Evolutionary conservation across 2,329 filamentous ascomycete species (phyloP), one percentile per base, ranked within the genome.

Genomic region (Thielaviopsis musarum): DNA sequence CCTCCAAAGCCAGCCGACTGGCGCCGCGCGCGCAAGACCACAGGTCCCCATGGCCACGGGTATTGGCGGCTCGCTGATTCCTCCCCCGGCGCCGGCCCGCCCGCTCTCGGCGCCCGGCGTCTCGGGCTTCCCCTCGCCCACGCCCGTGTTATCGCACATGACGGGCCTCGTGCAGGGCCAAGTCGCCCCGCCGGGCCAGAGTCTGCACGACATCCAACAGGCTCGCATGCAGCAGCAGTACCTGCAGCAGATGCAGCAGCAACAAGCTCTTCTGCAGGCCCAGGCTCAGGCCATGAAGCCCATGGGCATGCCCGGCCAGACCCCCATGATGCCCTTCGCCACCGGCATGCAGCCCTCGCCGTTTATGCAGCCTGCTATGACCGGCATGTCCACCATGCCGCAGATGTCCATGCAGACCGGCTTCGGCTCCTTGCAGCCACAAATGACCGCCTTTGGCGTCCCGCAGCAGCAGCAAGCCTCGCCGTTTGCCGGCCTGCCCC

Each of bases 71-170:
- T 51, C 60, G 13, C 52, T 62, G n/a, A 52, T 58, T n/a, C 80
- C 91, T 63, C 89, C 90, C 7, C 89, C 81, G 26, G 75, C 87
- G 19, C 89, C 90, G 12, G 80, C 83, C 57, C 80, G 93, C 62
- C 86, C 93, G 7, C 77, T 93, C 13, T 96, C 91, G 49, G 91
- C 93, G 48, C 91, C 93, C 26, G 85, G 86, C 67, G 82, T 83
- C 53, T 90, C 79, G 69, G 78, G 77, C 4, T 93, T 94, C 69
- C 38, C 60, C 21, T 79, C 80, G 7, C 80, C 85, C 19, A 82
- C 88, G 56, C 83, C 88, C 17, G 72, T 96, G 65, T 85, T 91
- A 68, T 83, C 89, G 57, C 91, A 96, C 68, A 80, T 91, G 70
- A 96, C 93, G 5, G 90, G 91, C 9, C 76, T 66, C 21, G 60